phyloP scores from a whole-genome alignment of 345 rosid species.

The Chamaenerion angustifolium region DNA sequence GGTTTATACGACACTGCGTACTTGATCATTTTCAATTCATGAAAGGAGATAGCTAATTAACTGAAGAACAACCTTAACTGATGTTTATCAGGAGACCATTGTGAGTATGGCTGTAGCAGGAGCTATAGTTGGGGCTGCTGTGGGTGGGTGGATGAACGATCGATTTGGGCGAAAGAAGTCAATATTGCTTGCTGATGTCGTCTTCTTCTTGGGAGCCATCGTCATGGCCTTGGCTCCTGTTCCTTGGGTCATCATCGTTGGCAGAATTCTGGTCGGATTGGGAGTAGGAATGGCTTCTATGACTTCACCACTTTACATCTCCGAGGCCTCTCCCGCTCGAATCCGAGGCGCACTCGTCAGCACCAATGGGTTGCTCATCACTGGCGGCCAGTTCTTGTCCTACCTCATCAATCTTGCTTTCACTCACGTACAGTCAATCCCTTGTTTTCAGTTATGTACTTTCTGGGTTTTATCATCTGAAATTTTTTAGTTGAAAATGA shows the following conservation, averaged over 20 bases:
- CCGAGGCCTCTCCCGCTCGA: slow-evolving; percentile 82
- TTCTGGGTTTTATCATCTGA: too few relatives aligned
- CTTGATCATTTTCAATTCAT: background rate
- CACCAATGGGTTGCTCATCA: slow-evolving; percentile 62
- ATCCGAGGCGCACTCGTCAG: slow-evolving; percentile 88
- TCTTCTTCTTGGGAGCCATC: slow-evolving; percentile 56
- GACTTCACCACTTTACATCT: slow-evolving; percentile 87
- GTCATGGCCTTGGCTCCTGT: slow-evolving; percentile 64
- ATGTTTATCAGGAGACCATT: slow-evolving; percentile 30
- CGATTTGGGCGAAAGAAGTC: slow-evolving; percentile 58
- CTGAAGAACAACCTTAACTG: background rate
- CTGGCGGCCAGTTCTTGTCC: slow-evolving; percentile 76
- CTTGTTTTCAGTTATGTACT: too few relatives aligned
- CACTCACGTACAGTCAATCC: slow-evolving; percentile 33
- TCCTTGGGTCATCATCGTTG: slow-evolving; percentile 56
- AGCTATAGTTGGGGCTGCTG: slow-evolving; percentile 74
- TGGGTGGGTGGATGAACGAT: slow-evolving; percentile 72
- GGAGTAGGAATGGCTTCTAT: slow-evolving; percentile 98
- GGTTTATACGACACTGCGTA: slow-evolving; percentile 8
- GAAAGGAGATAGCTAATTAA: background rate
- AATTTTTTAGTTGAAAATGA: background rate
- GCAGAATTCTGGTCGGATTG: slow-evolving; percentile 68
- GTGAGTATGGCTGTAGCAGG: slow-evolving; percentile 90
- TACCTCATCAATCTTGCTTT: slow-evolving; percentile 82
- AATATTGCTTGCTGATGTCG: slow-evolving; percentile 39